Percentiles rank a stretch among this genome's conserved stretches.
Conservation (phyloP, 2,329 filamentous ascomycete genomes). For the Dactylellina haptotyla region DNA sequence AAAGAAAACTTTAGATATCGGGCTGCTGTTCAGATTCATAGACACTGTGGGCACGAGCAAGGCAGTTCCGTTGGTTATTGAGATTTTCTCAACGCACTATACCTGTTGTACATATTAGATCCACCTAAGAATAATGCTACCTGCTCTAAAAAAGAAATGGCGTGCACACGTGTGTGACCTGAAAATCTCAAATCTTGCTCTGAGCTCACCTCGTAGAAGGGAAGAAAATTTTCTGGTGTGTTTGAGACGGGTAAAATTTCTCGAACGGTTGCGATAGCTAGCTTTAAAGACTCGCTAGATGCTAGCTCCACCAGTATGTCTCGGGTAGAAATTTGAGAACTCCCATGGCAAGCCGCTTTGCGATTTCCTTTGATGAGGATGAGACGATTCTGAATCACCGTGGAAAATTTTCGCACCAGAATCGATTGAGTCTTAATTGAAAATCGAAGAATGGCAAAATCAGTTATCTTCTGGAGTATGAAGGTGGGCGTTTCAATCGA, state of each 20-base stretch:
- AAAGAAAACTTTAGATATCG: slow-evolving; percentile 8
- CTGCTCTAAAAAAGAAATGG: slow-evolving; percentile 5
- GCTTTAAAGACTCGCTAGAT: slow-evolving; percentile 10
- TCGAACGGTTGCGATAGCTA: background rate
- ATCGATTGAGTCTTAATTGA: background rate
- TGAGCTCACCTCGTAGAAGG: slow-evolving; percentile 15
- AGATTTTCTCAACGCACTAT: slow-evolving; percentile 4
- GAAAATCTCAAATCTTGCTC: slow-evolving; percentile 21
- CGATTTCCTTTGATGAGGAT: background rate
- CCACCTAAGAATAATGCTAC: background rate
- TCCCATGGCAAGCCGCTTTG: background rate
- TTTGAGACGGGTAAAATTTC: background rate
- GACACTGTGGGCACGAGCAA: slow-evolving; percentile 6
- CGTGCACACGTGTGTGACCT: slow-evolving; percentile 23
- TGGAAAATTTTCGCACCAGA: slow-evolving; percentile 1
- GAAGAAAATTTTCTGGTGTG: slow-evolving; percentile 12
- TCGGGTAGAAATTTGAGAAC: slow-evolving; percentile 50
- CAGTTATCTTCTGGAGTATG: too few relatives aligned
- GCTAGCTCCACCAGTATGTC: slow-evolving; percentile 34
- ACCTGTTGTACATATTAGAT: slow-evolving; percentile 16
- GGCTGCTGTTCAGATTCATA: slow-evolving; percentile 9
- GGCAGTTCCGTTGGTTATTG: background rate
- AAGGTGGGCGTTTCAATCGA: slow-evolving; percentile 43
- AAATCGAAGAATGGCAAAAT: background rate
- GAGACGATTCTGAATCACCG: background rate